Evolutionary conservation across 2,329 filamentous ascomycete species (phyloP).

Genomic region (Cordyceps cicadae): DNA sequence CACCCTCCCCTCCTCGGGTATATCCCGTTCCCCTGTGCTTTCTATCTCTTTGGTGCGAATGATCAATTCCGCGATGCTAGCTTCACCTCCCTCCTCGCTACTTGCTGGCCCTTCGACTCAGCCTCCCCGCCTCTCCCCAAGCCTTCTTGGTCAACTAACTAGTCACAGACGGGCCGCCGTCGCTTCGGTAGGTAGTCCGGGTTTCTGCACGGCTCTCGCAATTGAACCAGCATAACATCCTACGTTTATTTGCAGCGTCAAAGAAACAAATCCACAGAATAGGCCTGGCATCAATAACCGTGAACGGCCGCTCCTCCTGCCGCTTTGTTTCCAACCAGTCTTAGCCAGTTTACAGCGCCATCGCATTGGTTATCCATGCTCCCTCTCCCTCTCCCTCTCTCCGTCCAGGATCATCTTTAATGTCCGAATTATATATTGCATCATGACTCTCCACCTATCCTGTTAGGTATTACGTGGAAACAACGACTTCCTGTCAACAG

Average conservation of each 20-base stretch:
- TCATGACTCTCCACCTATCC: neutral
- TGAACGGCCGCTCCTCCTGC: neutral
- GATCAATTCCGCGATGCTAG: neutral
- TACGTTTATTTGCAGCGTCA: neutral
- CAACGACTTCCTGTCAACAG: neutral
- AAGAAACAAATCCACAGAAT: neutral
- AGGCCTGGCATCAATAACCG: neutral
- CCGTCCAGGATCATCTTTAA: neutral
- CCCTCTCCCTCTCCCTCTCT: neutral
- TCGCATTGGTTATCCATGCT: neutral
- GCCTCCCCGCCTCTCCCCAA: no score
- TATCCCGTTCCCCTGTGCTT: neutral
- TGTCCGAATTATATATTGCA: neutral
- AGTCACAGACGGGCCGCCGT: neutral
- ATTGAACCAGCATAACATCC: neutral
- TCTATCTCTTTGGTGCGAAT: neutral
- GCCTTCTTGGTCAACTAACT: neutral
- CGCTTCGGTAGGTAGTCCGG: no score
- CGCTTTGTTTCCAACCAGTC: neutral
- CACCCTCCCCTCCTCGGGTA: neutral
- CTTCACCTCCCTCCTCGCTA: neutral
- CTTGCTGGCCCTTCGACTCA: neutral
- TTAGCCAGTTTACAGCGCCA: neutral
- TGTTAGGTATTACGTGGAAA: neutral
- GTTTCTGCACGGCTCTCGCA: no score